phyloP scores from a whole-genome alignment of 176 grass and related monocot genomes.

The Thalia dealbata region DNA sequence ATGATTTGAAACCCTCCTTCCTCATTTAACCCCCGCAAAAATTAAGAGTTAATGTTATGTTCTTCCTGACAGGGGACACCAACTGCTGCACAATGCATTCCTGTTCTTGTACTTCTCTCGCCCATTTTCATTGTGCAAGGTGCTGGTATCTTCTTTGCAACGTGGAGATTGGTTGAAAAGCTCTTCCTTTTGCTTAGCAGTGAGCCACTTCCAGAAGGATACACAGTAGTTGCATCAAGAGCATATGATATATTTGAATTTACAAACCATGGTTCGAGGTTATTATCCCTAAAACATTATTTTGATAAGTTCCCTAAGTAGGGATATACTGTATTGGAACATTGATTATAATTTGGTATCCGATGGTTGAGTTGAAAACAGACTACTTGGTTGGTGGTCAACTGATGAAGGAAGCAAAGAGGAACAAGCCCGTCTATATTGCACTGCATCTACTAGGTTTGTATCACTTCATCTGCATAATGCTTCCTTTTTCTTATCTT shows the following conservation, averaged over 20 bases:
- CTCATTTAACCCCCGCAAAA: neutral
- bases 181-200: slow-evolving; percentile 35
- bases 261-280: slow-evolving; percentile 61
- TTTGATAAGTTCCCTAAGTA: neutral
- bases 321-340: neutral
- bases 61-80: slow-evolving; percentile 40
- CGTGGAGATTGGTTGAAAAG: slow-evolving; percentile 49
- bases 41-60: neutral
- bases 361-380: slow-evolving; percentile 1
- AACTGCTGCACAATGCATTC: slow-evolving; percentile 34
- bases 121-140: slow-evolving; percentile 57
- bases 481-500: neutral
- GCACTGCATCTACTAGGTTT: slow-evolving; percentile 37
- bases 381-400: slow-evolving; percentile 52
- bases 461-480: slow-evolving; percentile 12
- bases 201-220: slow-evolving; percentile 26
- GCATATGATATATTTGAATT: slow-evolving; percentile 34
- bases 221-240: slow-evolving; percentile 36
- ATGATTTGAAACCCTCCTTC: no score
- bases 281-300: neutral
- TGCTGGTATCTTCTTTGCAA: slow-evolving; percentile 24
- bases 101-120: slow-evolving; percentile 40
- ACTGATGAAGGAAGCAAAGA: slow-evolving; percentile 65
- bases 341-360: neutral
- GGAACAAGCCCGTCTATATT: slow-evolving; percentile 44